A percentile compares a stretch with the other conserved stretches of the same genome.
Evolutionary conservation across 257 asterid species (phyloP).

Genomic region (Ocimum tenuiflorum): DNA sequence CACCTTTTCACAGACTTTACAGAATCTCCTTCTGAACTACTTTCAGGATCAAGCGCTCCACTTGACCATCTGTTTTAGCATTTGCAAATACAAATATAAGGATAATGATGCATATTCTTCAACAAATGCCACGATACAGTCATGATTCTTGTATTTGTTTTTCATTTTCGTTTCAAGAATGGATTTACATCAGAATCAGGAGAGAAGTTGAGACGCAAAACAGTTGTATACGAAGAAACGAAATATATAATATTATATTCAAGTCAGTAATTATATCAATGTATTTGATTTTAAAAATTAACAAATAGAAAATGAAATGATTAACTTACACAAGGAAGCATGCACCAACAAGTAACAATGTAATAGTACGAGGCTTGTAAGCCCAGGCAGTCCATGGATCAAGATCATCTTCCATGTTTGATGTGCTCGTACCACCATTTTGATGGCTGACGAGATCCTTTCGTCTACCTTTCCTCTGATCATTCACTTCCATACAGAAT

Average conservation of each 20-base stretch:
- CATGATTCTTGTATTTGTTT: not conserved
- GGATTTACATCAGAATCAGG: not conserved
- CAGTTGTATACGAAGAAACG: not conserved
- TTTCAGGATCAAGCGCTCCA: constrained; percentile 84
- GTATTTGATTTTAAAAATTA: not conserved
- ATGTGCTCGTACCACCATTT: constrained; percentile 47
- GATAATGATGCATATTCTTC: not conserved
- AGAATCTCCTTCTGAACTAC: constrained; percentile 45
- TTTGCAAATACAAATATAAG: constrained; percentile 14
- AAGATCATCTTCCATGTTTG: constrained; percentile 52
- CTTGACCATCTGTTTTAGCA: constrained; percentile 79
- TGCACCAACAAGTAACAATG: constrained; percentile 81
- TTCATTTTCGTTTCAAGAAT: not conserved
- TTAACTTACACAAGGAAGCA: constrained; percentile 83
- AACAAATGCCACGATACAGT: not conserved
- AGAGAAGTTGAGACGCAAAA: not conserved
- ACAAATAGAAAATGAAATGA: not conserved
- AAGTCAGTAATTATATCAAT: constrained; percentile 5
- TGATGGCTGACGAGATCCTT: constrained; percentile 40
- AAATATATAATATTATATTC: not conserved
- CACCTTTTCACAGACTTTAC: constrained; percentile 76
- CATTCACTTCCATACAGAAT: constrained; percentile 55
- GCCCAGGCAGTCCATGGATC: constrained; percentile 99
- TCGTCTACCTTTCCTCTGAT: constrained; percentile 41
- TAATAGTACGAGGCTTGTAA: constrained; percentile 79